phyloP scores from a whole-genome alignment of 306 rosid genomes.

The Vigna nakashimae region DNA sequence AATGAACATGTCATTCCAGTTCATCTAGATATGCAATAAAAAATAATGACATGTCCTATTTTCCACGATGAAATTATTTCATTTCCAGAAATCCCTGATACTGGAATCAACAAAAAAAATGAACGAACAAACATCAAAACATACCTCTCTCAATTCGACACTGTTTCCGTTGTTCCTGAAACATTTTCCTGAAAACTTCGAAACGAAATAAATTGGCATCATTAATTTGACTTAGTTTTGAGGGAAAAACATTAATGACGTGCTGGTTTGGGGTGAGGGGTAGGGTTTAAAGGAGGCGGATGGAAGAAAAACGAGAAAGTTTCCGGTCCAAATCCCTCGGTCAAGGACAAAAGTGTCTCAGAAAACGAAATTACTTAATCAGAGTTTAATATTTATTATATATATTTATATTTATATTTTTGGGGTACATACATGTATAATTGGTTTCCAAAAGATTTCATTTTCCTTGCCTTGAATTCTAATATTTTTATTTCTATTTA shows the following conservation, averaged over 20 bases:
- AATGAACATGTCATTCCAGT: neutral
- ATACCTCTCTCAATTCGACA: slow-evolving; percentile 26
- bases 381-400: neutral
- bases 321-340: slow-evolving; percentile 4
- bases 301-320: neutral
- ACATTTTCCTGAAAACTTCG: neutral
- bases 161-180: neutral
- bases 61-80: neutral
- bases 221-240: neutral
- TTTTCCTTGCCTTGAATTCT: neutral
- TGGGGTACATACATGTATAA: neutral
- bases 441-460: neutral
- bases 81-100: neutral
- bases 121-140: neutral
- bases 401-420: neutral
- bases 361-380: neutral
- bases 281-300: slow-evolving; percentile 37
- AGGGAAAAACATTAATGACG: neutral
- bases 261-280: neutral
- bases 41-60: neutral
- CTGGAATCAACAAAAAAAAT: too few species aligned
- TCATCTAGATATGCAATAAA: neutral
- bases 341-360: neutral
- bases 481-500: neutral
- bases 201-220: neutral